Evolutionary conservation across 1,139 yeast species (phyloP), one percentile per base, ranked within the genome.

Genomic region (Candida sojae): DNA sequence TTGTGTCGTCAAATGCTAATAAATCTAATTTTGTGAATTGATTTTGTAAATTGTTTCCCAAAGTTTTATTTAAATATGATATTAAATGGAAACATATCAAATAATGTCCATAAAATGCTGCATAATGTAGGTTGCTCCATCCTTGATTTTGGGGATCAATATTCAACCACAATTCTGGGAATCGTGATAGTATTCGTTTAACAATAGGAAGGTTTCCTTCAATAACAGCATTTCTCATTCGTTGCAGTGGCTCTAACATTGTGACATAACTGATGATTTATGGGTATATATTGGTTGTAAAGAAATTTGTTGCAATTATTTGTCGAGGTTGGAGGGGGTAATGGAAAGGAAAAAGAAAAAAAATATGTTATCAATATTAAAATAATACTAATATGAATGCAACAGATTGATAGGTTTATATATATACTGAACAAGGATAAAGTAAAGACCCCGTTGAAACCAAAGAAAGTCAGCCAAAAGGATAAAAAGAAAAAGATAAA

Each of bases 101-200:
- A 60, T 88, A 88, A 56, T 88, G 81, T 31, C 97, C 97, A 57
- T 88, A 71, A 61, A 68, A 87, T 7, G 96, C 84, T 0, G 97
- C 93, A 66, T 90, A 91, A 66, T 92, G 98, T 43, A 92, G 74
- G 45, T 90, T 88, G 39, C 88, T 78, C 97, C 97, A 92, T 1
- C 98, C 98, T 57, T 86, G 83, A 39, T 71, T 51, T 11, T 84
- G 73, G 13, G 71, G 63, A 62, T 93, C 92, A 23, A 83, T 75
- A 61, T 91, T 89, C 48, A 86, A 83, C 67, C 95, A 71, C 42
- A 91, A 72, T 35, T 84, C 88, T 0, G 97, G 97, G 59, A 79
- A 88, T 44, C 95, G 75, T 47, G 78, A 74, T 12, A 92, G 66
- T 9, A 93, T 70, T 31, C 96, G 77, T 56, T 83, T 79, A 34